phyloP scores from a whole-genome alignment of 1,139 yeast genomes.

The Protomyces lactucae-debilis region DNA sequence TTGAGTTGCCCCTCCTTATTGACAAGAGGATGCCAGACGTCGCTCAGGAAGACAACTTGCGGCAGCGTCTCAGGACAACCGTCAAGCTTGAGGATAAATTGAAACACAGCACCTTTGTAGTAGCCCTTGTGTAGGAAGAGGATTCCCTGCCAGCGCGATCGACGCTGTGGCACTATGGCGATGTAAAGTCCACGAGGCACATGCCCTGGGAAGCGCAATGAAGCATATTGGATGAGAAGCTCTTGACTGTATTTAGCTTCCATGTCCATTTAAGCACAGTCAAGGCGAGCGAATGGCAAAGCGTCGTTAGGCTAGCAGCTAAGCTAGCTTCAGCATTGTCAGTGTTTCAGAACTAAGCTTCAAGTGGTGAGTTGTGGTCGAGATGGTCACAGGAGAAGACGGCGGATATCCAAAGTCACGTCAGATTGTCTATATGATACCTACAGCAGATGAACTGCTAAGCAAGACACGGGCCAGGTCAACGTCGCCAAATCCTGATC shows the following conservation, averaged over 20 bases:
- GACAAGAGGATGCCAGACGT: slow-evolving; percentile 5
- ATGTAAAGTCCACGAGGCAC: not conserved
- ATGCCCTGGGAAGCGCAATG: not conserved
- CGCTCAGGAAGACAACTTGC: not conserved
- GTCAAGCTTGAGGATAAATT: not conserved
- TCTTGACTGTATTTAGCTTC: not conserved
- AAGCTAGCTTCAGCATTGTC: no score
- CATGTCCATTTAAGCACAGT: no score
- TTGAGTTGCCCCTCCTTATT: not conserved
- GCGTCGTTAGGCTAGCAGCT: no score
- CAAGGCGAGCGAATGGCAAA: no score
- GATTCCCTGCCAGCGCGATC: not conserved
- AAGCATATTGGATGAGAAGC: not conserved
- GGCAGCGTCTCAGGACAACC: not conserved
- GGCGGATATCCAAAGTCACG: no score
- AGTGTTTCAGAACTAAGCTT: no score
- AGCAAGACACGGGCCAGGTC: no score
- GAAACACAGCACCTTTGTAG: slow-evolving; percentile 2
- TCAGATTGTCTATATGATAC: no score
- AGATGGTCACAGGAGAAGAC: no score
- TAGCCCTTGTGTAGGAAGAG: not conserved
- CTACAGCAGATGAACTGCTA: no score
- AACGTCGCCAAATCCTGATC: no score
- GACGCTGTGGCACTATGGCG: not conserved
- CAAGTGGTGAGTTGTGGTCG: no score